Conservation (phyloP, 495 filamentous ascomycete genomes). For the Cairneyella variabilis region DNA sequence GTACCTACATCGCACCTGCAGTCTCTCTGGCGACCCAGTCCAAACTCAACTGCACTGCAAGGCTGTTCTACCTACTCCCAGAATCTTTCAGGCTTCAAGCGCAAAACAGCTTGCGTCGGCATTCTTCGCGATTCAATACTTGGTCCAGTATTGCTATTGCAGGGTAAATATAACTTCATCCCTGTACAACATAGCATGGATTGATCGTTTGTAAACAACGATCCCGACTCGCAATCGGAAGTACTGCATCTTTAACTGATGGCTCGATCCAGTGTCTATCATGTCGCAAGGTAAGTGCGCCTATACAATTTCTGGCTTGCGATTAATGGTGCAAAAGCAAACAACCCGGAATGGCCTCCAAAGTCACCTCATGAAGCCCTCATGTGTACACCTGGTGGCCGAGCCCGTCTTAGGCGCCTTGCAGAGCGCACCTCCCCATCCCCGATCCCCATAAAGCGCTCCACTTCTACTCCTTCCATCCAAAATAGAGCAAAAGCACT, state of each 20-base stretch:
- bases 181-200: constrained; percentile 17
- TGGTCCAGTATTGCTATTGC: too few relatives aligned
- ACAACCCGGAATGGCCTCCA: constrained; percentile 73
- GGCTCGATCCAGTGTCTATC: not conserved
- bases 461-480: constrained; percentile 7
- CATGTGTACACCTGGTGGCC: constrained; percentile 74
- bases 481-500: constrained; percentile 27
- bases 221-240: too few relatives aligned
- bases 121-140: too few relatives aligned
- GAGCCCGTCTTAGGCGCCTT: constrained; percentile 63
- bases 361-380: constrained; percentile 82
- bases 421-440: constrained; percentile 59
- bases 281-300: constrained; percentile 23
- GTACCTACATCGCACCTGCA: too few relatives aligned
- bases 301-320: not conserved
- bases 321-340: constrained; percentile 4
- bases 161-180: constrained; percentile 14
- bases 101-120: too few relatives aligned
- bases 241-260: constrained; percentile 16
- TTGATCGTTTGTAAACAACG: too few relatives aligned
- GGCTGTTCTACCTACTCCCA: too few relatives aligned
- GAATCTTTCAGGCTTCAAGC: too few relatives aligned
- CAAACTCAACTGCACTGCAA: too few relatives aligned
- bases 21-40: too few relatives aligned
- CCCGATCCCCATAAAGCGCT: constrained; percentile 56